phyloP scores from a whole-genome alignment of 768 basidiomycete species.

The Boletellus emodensis region DNA sequence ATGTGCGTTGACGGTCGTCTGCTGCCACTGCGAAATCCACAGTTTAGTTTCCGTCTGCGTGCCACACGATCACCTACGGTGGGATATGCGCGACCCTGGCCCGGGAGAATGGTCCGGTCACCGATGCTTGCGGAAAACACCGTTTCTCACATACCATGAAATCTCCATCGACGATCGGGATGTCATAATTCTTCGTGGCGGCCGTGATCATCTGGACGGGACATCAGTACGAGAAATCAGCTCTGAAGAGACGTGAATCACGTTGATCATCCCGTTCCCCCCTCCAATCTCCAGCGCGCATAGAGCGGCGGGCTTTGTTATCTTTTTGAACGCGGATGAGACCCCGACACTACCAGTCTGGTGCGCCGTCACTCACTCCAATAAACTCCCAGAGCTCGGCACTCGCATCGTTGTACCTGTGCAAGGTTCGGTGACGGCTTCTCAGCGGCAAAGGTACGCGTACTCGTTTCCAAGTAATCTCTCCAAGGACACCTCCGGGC shows the following conservation, averaged over 20 bases:
- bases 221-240: constrained; percentile 8
- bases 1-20: constrained; percentile 31
- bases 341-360: background rate
- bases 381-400: constrained; percentile 26
- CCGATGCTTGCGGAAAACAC: constrained; percentile 1
- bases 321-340: constrained; percentile 21
- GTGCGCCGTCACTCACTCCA: constrained; percentile 16
- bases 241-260: constrained; percentile 12
- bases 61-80: constrained; percentile 18
- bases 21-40: constrained; percentile 20
- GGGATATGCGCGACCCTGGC: constrained; percentile 38
- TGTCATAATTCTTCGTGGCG: constrained; percentile 32
- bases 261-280: constrained; percentile 43
- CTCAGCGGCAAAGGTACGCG: background rate
- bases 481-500: constrained; percentile 37
- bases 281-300: constrained; percentile 41
- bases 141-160: constrained; percentile 33
- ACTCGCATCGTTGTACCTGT: constrained; percentile 34
- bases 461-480: constrained; percentile 37
- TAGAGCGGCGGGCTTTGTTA: constrained; percentile 34
- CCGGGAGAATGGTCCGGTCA: constrained; percentile 3
- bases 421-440: background rate
- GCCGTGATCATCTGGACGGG: constrained; percentile 33
- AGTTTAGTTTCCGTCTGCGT: background rate
- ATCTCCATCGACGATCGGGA: constrained; percentile 43